Conservation (phyloP, 2,329 filamentous ascomycete species). For the Hypoxylon sp. region DNA sequence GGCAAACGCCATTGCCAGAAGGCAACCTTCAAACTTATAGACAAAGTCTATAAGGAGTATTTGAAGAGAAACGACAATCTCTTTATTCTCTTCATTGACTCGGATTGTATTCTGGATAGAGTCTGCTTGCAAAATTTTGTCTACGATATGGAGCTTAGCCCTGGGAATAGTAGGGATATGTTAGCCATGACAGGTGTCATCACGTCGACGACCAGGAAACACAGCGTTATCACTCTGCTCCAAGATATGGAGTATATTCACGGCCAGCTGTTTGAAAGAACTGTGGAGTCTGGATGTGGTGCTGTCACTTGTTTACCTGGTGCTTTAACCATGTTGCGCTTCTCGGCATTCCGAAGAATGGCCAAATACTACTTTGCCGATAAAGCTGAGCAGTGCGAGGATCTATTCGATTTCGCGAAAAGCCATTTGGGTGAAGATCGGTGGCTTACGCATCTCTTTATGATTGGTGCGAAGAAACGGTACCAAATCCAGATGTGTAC, state of each 20-base stretch:
- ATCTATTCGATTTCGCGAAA: constrained; percentile 97
- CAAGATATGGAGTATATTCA: constrained; percentile 99
- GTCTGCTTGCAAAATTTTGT: constrained; percentile 97
- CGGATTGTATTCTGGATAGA: constrained; percentile 92
- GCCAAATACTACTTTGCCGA: constrained; percentile 99
- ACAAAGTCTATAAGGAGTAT: constrained; percentile 91
- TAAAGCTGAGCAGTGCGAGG: constrained; percentile 94
- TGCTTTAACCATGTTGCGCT: constrained; percentile 94
- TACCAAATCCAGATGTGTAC: constrained; percentile 99
- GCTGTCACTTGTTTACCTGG: constrained; percentile 95
- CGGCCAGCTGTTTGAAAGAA: constrained; percentile 94
- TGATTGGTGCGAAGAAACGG: constrained; percentile 93
- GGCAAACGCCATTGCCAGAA: constrained; percentile 97
- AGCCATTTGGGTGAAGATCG: constrained; percentile 95
- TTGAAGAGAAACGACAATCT: constrained; percentile 90
- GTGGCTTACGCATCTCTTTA: constrained; percentile 98
- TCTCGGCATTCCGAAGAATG: constrained; percentile 96
- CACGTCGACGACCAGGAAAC: constrained; percentile 90
- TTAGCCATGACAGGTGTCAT: constrained; percentile 98
- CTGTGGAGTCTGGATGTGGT: constrained; percentile 94
- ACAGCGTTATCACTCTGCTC: constrained; percentile 89
- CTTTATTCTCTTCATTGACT: constrained; percentile 97
- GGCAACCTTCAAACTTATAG: constrained; percentile 90
- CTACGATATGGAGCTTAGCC: constrained; percentile 98
- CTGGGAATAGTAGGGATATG: constrained; percentile 92